phyloP scores from a whole-genome alignment of 768 basidiomycete genomes.

The Suillus americanus region DNA sequence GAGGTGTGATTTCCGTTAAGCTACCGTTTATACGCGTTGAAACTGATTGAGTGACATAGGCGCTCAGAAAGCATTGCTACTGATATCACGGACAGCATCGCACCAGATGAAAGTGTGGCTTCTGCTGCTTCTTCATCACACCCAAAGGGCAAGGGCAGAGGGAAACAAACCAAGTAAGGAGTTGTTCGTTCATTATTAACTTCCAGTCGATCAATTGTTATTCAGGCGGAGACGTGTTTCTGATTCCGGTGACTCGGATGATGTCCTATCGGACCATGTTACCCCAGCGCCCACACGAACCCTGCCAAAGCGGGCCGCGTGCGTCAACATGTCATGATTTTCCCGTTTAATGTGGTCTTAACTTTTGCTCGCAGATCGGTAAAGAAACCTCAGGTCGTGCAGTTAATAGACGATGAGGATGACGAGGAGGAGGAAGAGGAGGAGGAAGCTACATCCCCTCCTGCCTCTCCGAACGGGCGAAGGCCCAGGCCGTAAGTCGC shows the following conservation, averaged over 20 bases:
- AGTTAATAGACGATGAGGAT: slow-evolving; percentile 21
- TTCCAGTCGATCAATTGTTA: not conserved
- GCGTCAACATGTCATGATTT: slow-evolving; percentile 24
- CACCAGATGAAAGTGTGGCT: slow-evolving; percentile 34
- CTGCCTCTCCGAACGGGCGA: slow-evolving; percentile 12
- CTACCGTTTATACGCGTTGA: not conserved
- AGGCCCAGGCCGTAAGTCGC: slow-evolving; percentile 12
- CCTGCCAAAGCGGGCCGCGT: slow-evolving; percentile 62
- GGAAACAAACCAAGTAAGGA: slow-evolving; percentile 41
- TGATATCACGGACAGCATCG: slow-evolving; percentile 39
- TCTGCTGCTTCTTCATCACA: slow-evolving; percentile 29
- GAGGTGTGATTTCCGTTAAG: slow-evolving; percentile 38
- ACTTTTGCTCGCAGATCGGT: slow-evolving; percentile 31
- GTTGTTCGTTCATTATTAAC: not conserved
- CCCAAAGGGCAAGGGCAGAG: slow-evolving; percentile 29
- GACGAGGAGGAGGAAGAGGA: slow-evolving; percentile 43
- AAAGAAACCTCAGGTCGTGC: slow-evolving; percentile 36
- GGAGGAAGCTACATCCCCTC: slow-evolving; percentile 39
- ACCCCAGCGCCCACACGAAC: slow-evolving; percentile 44
- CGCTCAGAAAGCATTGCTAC: slow-evolving; percentile 60
- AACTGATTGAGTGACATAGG: slow-evolving; percentile 29
- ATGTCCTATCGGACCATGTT: slow-evolving; percentile 31
- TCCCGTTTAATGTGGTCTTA: not conserved
- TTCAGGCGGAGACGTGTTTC: slow-evolving; percentile 58
- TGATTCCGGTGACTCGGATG: slow-evolving; percentile 47